Base-by-base conservation (phyloP, 2,329 filamentous ascomycete species). In the Sclerotinia subarctica region DNA sequence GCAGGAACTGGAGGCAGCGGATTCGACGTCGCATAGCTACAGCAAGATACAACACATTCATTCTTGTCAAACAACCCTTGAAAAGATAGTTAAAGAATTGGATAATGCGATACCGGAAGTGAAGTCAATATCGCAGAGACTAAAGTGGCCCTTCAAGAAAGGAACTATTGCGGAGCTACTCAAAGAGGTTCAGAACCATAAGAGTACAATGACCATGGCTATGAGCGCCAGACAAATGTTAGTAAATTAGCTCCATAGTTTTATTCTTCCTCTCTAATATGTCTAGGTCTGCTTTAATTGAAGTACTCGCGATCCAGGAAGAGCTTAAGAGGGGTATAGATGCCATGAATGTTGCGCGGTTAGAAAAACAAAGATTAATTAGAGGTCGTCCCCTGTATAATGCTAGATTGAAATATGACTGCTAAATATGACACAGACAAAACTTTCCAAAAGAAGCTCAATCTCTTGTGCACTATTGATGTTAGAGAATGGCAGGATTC, bases 71-170 rank as follows among this genome's bases (percentile, higher is more conserved):
- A 13, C n/a, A 38, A 72, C 68, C 3, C 47, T 72, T 5, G 59
- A 44, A 11, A 64, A 68, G 21, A 70, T 71, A 11, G n/a, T 66
- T 21, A 1, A 46, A 0, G 26, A 57, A 10, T 11, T 73, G n/a
- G 52, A 70, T 3, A 68, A 63, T 15, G 60, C 51, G 3, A 44
- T 53, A 15, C 70, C 53, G 0, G 42, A 21, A 24, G 21, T 56
- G 4, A 35, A 60, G 4, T 67, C 57, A 8, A 68, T 15, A 17
- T n/a, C 19, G 5, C 21, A 54, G 17, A 71, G 64, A 17, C 42
- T 73, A 0, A 66, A 56, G 52, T 74, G 68, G 72, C 70, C 70
- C 13, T 32, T 74, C 0, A 69, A 67, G 29, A 67, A 62, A n/a
- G 15, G 21, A 51, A 21, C 38, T 53, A 13, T 42, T 58, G n/a